Base-by-base conservation (phyloP, 768 basidiomycete genomes). In the Calocera viscosa region DNA sequence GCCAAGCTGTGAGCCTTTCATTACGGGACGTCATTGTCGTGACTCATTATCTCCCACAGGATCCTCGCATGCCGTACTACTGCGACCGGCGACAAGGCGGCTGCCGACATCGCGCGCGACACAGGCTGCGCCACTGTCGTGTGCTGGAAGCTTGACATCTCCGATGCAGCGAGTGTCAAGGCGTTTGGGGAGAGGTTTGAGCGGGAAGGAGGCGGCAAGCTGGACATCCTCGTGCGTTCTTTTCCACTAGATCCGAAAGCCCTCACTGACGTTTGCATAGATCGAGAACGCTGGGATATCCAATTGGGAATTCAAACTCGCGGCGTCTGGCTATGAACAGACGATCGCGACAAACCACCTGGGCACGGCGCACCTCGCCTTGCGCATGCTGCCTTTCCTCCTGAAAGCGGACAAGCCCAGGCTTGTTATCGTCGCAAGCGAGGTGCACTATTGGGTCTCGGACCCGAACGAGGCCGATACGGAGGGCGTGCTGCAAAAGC, bases 301-400 rank as follows among this genome's bases (percentile, higher is more conserved):
- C 0, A 1, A n/a, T 0, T 0, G 0, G 1, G 63, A n/a, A 8
- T 77, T 76, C 32, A 38, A 71, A 7, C 60, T 68, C 11, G 80
- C 79, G 0, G 39, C 65, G 0, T 78, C 83, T 70, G 82, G 80
- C 11, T 84, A 80, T 80, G 83, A 84, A 67, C 60, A 72, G 8
- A 72, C 69, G 82, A 82, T 83, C 0, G 83, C 83, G 68, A 78
- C 81, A 40, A 83, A 84, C 70, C 69, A 77, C 69, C 71, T 85
- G 5, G 74, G 80, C 0, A 76, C 75, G 7, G 73, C 77, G 8
- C 73, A 83, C 0, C 74, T 82, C 1, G 72, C 76, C 0, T 67
- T 83, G 1, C 75, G 77, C 5, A 74, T 83, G 0, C 73, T 83
- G 0, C 83, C 83, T 0, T 70, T 68, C 7, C 75, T 84, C 73